These are phyloP conservation scores for Plasmopara viticola DNA, from an alignment of 352 stramenopile genomes.

Conservation along the genomic window DNA sequence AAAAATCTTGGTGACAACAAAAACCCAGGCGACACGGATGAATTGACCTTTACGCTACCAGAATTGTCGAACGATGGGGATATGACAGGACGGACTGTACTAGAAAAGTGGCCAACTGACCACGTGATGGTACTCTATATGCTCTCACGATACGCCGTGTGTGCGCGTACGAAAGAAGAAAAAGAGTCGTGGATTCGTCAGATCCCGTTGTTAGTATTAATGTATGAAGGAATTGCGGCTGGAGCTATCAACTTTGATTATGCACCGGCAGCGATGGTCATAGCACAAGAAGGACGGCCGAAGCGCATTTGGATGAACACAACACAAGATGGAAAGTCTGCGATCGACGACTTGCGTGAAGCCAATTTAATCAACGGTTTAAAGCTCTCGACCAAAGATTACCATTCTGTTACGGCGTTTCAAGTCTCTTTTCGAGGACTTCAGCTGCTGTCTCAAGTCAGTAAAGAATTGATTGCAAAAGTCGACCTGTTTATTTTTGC, in stretches of 20 bases:
- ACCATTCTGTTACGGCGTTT: conserved; percentile 57
- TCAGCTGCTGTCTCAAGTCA: conserved; percentile 35
- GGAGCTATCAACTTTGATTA: conserved; percentile 61
- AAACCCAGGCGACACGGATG: conserved; percentile 21
- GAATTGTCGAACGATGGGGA: conserved; percentile 45
- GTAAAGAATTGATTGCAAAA: conserved; percentile 37
- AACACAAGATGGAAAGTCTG: conserved; percentile 58
- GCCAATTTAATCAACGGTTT: conserved; percentile 54
- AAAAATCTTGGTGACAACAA: conserved; percentile 15
- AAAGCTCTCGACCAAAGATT: conserved; percentile 59
- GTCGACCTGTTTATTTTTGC: conserved; percentile 58
- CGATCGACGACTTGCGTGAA: conserved; percentile 55
- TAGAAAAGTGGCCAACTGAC: conserved; percentile 47
- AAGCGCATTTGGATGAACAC: conserved; percentile 66
- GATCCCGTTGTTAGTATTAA: conserved; percentile 61
- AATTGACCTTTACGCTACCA: conserved; percentile 46
- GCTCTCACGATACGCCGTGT: conserved; percentile 29
- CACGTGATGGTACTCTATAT: conserved; percentile 59
- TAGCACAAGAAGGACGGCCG: conserved; percentile 40
- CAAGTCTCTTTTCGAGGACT: conserved; percentile 47
- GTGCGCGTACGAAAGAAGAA: conserved; percentile 67
- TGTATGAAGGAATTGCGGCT: conserved; percentile 60
- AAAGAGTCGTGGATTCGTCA: conserved; percentile 93
- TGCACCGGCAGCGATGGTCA: conserved; percentile 45
- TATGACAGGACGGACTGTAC: conserved; percentile 33